A percentile compares a stretch with the other conserved stretches of the same genome.
Conservation (phyloP, 2,329 filamentous ascomycete species). For the Epichloe glyceriae region DNA sequence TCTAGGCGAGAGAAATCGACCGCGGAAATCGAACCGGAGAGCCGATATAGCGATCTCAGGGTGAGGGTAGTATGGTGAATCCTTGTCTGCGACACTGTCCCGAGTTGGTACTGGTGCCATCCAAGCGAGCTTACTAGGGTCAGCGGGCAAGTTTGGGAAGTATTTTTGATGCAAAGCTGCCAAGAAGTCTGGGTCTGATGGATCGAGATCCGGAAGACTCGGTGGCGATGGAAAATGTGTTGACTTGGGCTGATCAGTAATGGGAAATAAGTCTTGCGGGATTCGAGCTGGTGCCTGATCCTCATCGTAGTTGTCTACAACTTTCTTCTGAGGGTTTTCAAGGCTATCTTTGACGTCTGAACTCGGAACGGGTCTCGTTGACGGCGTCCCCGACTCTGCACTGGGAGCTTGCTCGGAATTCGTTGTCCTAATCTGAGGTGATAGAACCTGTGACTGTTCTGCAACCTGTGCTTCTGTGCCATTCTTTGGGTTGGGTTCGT, state of each 20-base stretch:
- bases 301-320: constrained; percentile 25
- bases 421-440: not conserved
- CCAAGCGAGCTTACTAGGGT: constrained; percentile 81
- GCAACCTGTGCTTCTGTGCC: not conserved
- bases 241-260: constrained; percentile 25
- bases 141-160: constrained; percentile 76
- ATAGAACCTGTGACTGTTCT: not conserved
- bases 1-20: constrained; percentile 64
- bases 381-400: not conserved
- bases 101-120: constrained; percentile 61
- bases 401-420: not conserved
- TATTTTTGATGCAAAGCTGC: constrained; percentile 79
- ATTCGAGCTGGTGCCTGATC: constrained; percentile 28
- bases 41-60: constrained; percentile 61
- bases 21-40: constrained; percentile 81
- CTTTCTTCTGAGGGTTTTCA: constrained; percentile 13
- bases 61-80: constrained; percentile 71
- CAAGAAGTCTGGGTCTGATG: constrained; percentile 71
- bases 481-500: constrained; percentile 10
- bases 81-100: constrained; percentile 49
- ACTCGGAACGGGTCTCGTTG: not conserved
- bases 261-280: constrained; percentile 29
- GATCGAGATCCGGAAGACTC: constrained; percentile 61
- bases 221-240: constrained; percentile 51
- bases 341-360: not conserved